These are phyloP conservation scores for Penicillium sp. DNA, from an alignment of 2,329 filamentous ascomycete species.

Conservation along the genomic window DNA sequence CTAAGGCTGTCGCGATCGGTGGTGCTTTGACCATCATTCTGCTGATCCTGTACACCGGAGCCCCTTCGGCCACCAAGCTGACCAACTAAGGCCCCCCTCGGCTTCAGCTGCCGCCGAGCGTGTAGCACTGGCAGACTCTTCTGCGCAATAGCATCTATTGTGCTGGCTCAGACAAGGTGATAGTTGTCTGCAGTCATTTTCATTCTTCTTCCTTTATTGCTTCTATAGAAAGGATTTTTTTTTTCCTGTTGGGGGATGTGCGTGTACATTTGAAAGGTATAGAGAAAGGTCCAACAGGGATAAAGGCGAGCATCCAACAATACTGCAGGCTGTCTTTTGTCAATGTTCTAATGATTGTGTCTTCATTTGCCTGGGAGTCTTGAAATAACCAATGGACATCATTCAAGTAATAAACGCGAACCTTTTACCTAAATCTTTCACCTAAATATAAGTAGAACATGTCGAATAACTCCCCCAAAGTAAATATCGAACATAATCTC, in stretches of 20 bases:
- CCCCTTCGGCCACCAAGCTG: conserved; percentile 13
- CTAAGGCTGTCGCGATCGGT: conserved; percentile 20
- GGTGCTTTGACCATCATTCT: conserved; percentile 17
- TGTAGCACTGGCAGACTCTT: background rate
- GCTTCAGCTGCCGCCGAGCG: conserved; percentile 1
- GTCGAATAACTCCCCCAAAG: no score
- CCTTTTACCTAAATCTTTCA: no score
- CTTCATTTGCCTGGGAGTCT: conserved; percentile 15
- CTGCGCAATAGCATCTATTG: conserved; percentile 8
- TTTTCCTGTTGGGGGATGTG: conserved; percentile 17
- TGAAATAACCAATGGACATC: conserved; percentile 18
- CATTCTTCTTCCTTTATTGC: conserved; percentile 9
- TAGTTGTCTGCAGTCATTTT: background rate
- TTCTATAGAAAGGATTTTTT: conserved; percentile 19
- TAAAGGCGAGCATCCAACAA: conserved; percentile 12
- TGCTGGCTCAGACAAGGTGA: conserved; percentile 4
- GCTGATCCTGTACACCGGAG: conserved; percentile 23
- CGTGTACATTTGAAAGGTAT: conserved; percentile 26
- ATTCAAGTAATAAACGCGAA: conserved; percentile 1
- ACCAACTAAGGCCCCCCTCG: conserved; percentile 18
- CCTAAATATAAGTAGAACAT: no score
- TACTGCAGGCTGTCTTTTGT: conserved; percentile 11
- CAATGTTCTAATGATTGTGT: conserved; percentile 20
- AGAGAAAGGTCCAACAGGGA: conserved; percentile 13
- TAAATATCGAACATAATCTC: no score